Conservation (phyloP, 2,329 filamentous ascomycete genomes). For the Sordariomycetes sp. region DNA sequence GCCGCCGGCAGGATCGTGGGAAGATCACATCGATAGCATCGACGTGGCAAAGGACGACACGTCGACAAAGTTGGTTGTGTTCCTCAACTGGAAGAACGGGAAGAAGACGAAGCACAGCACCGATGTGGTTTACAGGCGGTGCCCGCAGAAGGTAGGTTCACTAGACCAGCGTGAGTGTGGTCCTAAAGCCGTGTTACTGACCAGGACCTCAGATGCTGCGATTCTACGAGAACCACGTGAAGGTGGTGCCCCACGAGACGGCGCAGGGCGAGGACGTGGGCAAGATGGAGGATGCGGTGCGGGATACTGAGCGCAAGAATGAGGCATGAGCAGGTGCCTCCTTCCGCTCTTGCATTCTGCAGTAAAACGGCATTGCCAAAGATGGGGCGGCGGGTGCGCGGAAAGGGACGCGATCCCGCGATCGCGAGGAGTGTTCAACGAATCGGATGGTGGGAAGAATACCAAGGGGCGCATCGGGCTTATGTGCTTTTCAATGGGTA, state of each 20-base stretch:
- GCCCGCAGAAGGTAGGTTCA: conserved; percentile 58
- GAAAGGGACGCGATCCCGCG: no score
- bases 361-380: not conserved
- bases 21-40: conserved; percentile 58
- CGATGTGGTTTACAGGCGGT: conserved; percentile 59
- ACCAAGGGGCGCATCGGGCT: no score
- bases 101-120: conserved; percentile 66
- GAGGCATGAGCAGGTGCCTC: not conserved
- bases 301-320: not conserved
- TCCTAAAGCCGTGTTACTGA: conserved; percentile 6
- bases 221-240: conserved; percentile 49
- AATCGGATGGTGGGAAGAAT: no score
- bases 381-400: not conserved
- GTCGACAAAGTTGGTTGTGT: conserved; percentile 50
- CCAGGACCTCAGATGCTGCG: conserved; percentile 37
- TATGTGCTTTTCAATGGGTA: no score
- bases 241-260: conserved; percentile 32
- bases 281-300: not conserved
- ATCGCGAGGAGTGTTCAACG: no score
- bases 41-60: conserved; percentile 62
- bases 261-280: not conserved
- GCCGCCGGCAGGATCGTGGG: conserved; percentile 66
- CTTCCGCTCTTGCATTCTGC: not conserved
- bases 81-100: conserved; percentile 63
- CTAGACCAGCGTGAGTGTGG: not conserved